Conservation (phyloP, 371 early-diverging fungal species). For the Actinomortierella wolfii region DNA sequence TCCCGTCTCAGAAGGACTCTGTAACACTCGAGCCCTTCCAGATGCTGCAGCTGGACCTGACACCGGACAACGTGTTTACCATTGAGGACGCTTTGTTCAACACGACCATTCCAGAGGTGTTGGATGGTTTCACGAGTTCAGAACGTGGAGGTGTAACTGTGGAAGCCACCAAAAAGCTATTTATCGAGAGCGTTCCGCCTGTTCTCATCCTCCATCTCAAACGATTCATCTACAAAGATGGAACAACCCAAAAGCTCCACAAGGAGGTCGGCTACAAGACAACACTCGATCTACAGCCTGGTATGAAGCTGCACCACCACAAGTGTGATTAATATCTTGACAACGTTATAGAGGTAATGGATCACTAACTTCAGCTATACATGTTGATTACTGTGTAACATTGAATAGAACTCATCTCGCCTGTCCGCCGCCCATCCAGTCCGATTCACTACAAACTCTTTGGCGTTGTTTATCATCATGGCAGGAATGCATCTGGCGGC, state of each 20-base stretch:
- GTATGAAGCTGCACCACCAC: slow-evolving; percentile 23
- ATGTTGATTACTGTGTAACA: too few species aligned
- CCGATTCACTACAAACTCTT: slow-evolving; percentile 60
- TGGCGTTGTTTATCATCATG: slow-evolving; percentile 96
- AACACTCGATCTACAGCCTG: slow-evolving; percentile 67
- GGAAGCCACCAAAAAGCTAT: slow-evolving; percentile 84
- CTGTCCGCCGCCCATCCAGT: slow-evolving; percentile 47
- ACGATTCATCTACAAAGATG: slow-evolving; percentile 84
- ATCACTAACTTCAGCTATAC: neutral
- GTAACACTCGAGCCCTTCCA: slow-evolving; percentile 89
- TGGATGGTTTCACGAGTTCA: slow-evolving; percentile 65
- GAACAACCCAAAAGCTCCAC: slow-evolving; percentile 84
- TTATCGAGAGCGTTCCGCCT: slow-evolving; percentile 86
- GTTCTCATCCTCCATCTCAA: slow-evolving; percentile 95
- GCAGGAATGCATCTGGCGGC: slow-evolving; percentile 86
- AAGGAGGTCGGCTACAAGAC: slow-evolving; percentile 82
- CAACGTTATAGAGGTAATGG: neutral
- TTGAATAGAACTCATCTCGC: slow-evolving; percentile 64
- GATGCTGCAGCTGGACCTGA: slow-evolving; percentile 87
- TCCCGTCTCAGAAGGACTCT: slow-evolving; percentile 80
- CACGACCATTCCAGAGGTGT: slow-evolving; percentile 74
- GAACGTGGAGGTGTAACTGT: slow-evolving; percentile 54
- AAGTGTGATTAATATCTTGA: neutral
- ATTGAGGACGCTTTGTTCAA: slow-evolving; percentile 87
- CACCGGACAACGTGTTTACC: slow-evolving; percentile 72